Base-by-base conservation (phyloP, 306 rosid genomes). In the Cicer judaicum region DNA sequence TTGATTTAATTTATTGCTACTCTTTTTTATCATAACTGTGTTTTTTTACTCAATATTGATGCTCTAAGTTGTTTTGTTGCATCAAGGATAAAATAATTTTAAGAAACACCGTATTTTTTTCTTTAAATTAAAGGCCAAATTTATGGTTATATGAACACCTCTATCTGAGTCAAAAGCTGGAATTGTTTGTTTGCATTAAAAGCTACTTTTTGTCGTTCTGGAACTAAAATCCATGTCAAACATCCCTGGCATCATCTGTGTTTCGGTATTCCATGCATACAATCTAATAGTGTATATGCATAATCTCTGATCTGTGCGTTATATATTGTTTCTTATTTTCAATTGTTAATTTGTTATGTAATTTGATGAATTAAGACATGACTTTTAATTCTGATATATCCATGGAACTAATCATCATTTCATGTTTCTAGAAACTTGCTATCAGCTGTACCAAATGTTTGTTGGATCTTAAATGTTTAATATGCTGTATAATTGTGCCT, bases 111-210 rank as follows among this genome's bases (percentile, higher is more conserved):
- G 11, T 36, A 2, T 24, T 24, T 40, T 38, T n/a, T 71, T 41
- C 44, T 40, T 18, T 19, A 43, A n/a, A 68, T 13, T 38, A 46
- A 62, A 61, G 13, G 13, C 65, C 68, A 43, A n/a, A 48, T 21
- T n/a, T 49, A 13, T 38, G 19, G 66, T 42, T 68, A 50, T 48
- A 40, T 59, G 36, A 43, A 68, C 24, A 59, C 29, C 8, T 80
- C 40, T 24, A 76, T 48, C 72, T 62, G 74, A 73, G 62, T 73
- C 11, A 10, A 53, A 52, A 53, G n/a, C 29, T 62, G 62, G 66
- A 63, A 44, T 54, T 36, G 2, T 44, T 74, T 54, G 47, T 39
- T 68, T 56, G 41, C 46, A 29, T 24, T 29, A 7, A 11, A 66
- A 55, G 46, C 46, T 19, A 38, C 5, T 5, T 21, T 36, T 13